Evolutionary conservation across 2,329 filamentous ascomycete genomes (phyloP).

Genomic region (Lasiodiplodia gonubiensis): DNA sequence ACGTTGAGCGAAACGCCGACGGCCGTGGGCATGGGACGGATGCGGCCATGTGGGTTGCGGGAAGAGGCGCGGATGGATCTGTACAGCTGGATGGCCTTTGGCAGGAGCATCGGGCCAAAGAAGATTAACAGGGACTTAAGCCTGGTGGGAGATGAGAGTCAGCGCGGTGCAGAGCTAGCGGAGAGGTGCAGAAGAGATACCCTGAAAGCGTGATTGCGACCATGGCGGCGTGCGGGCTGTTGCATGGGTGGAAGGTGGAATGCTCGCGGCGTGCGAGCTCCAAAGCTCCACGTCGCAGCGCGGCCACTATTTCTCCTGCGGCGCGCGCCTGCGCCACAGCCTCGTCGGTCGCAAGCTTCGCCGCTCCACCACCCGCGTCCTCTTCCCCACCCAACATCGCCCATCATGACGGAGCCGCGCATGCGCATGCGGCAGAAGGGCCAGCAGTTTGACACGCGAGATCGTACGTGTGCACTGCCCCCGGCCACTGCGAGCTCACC

Average conservation of each 20-base stretch:
- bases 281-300: conserved; percentile 25
- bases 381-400: not conserved
- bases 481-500: conserved; percentile 12
- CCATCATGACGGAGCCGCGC: conserved; percentile 55
- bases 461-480: conserved; percentile 41
- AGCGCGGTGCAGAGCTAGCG: not conserved
- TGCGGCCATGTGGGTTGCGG: conserved; percentile 52
- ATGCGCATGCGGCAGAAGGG: conserved; percentile 55
- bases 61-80: conserved; percentile 56
- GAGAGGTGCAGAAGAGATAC: not conserved
- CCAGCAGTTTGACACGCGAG: conserved; percentile 52
- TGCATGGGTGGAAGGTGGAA: not conserved
- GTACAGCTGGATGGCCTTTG: conserved; percentile 69
- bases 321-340: not conserved
- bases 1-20: conserved; percentile 65
- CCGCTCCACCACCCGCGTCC: not conserved
- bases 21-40: conserved; percentile 61
- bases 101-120: conserved; percentile 74
- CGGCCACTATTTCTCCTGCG: conserved; percentile 13
- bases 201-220: conserved; percentile 24
- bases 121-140: conserved; percentile 52
- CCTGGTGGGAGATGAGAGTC: conserved; percentile 2
- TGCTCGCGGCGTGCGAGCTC: conserved; percentile 1
- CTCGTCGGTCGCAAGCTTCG: not conserved
- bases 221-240: not conserved